Base-by-base conservation (phyloP, 192 early-diverging fungal species). In the Geranomyces michiganensis region DNA sequence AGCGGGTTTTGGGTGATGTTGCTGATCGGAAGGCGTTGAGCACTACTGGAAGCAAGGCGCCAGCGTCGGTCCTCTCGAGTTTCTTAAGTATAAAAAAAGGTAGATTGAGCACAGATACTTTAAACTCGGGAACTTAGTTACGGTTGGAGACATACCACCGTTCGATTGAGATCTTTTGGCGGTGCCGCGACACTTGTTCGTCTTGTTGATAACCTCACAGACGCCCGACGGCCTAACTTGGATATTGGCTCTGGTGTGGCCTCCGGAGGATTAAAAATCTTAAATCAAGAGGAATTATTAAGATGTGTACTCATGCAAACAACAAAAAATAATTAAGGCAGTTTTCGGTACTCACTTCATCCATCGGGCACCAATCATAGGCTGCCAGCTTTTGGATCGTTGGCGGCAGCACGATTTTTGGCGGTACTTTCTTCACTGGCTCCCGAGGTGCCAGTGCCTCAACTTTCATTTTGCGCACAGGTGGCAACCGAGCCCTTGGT, bases 301-400 rank as follows among this genome's bases (percentile, higher is more conserved):
- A n/a, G n/a, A n/a, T n/a, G n/a, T n/a, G n/a, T n/a, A n/a, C n/a
- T n/a, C n/a, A n/a, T n/a, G n/a, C n/a, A n/a, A n/a, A n/a, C n/a
- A n/a, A n/a, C n/a, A n/a, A n/a, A n/a, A n/a, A n/a, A n/a, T n/a
- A n/a, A n/a, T n/a, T n/a, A n/a, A n/a, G n/a, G 36, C 36, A 41
- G 36, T 41, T 41, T 41, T 41, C 36, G 36, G 36, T 10, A 41
- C 10, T 41, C 36, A 84, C 83, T 68, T 78, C 67, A 47, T 83
- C 78, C 13, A 67, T 21, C n/a, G 81, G 81, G 55, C 71, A 76
- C 84, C 84, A 85, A 46, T 64, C 59, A 56, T 81, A 85, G 21
- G 14, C 33, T 70, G 83, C 59, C 17, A 59, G 44, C 41, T 69
- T 59, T 61, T 82, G 77, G 9, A 83, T 72, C 24, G 76, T 65